These are phyloP conservation scores for Alternaria angustiovoidea DNA, from an alignment of 2,329 filamentous ascomycete genomes.

Conservation along the genomic window DNA sequence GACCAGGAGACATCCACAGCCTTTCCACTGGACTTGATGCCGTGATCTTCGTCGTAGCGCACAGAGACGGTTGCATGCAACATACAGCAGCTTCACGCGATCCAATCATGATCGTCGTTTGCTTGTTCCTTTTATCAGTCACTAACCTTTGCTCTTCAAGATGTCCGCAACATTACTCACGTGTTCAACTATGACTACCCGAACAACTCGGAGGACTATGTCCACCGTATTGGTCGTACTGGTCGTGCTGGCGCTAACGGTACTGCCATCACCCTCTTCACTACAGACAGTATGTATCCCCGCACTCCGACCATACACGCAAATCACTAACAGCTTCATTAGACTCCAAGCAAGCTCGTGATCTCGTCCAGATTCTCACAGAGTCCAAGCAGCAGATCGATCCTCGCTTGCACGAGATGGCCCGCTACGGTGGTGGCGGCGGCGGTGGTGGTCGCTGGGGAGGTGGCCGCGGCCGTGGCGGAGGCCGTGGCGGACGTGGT, in stretches of 20 bases:
- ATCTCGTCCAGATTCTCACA: conserved; percentile 88
- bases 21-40: conserved; percentile 56
- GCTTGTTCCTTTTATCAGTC: conserved; percentile 57
- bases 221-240: conserved; percentile 74
- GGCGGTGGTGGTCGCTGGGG: conserved; percentile 74
- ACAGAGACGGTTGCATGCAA: conserved; percentile 65
- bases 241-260: conserved; percentile 83
- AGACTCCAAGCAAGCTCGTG: conserved; percentile 77
- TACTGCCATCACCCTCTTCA: conserved; percentile 98
- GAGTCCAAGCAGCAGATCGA: conserved; percentile 99
- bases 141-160: conserved; percentile 88
- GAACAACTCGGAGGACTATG: conserved; percentile 82
- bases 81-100: conserved; percentile 65
- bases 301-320: not conserved
- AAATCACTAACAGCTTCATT: conserved; percentile 40
- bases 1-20: conserved; percentile 68
- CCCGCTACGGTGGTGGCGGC: conserved; percentile 85
- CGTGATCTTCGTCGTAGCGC: conserved; percentile 57
- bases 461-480: conserved; percentile 72
- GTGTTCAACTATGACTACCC: conserved; percentile 99
- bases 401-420: conserved; percentile 94
- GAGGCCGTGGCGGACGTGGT: conserved; percentile 66
- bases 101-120: conserved; percentile 63
- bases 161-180: conserved; percentile 99
- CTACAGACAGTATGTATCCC: conserved; percentile 88